phyloP scores from a whole-genome alignment of 768 basidiomycete species.

The Naganishia kalamii region DNA sequence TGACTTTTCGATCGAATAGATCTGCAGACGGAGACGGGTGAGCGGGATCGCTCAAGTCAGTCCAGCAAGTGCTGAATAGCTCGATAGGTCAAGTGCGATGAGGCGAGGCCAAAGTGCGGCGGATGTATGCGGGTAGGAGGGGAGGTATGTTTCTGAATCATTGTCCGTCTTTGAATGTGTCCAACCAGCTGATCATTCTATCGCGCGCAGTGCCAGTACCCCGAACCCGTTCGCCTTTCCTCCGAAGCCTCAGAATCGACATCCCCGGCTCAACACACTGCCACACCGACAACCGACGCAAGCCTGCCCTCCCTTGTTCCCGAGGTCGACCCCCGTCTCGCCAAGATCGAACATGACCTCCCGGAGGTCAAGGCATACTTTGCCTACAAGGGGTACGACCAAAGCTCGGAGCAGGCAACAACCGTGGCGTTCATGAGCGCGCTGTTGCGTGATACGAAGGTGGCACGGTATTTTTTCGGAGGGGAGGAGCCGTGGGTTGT shows the following conservation, averaged over 20 bases:
- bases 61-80: neutral
- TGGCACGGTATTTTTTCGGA: constrained; percentile 1
- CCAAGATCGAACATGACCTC: neutral
- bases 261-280: too few relatives aligned
- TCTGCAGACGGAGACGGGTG: constrained; percentile 5
- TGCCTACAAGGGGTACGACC: constrained; percentile 4
- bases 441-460: neutral
- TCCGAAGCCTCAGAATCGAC: too few relatives aligned
- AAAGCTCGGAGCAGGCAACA: neutral
- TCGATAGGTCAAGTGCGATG: constrained; percentile 7
- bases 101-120: neutral
- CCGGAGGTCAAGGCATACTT: neutral
- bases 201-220: too few relatives aligned
- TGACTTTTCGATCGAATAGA: neutral
- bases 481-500: neutral
- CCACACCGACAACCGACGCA: too few relatives aligned
- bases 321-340: neutral
- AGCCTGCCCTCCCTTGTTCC: neutral
- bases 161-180: too few relatives aligned
- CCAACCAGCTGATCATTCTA: too few relatives aligned
- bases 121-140: constrained; percentile 1
- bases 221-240: too few relatives aligned
- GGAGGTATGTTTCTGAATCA: neutral
- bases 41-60: neutral
- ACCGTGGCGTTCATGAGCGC: neutral